Percentiles rank a stretch among this genome's conserved stretches.
These are phyloP conservation scores for Coemansia sp. DNA, from an alignment of 192 early-diverging fungal genomes.

Conservation along the genomic window DNA sequence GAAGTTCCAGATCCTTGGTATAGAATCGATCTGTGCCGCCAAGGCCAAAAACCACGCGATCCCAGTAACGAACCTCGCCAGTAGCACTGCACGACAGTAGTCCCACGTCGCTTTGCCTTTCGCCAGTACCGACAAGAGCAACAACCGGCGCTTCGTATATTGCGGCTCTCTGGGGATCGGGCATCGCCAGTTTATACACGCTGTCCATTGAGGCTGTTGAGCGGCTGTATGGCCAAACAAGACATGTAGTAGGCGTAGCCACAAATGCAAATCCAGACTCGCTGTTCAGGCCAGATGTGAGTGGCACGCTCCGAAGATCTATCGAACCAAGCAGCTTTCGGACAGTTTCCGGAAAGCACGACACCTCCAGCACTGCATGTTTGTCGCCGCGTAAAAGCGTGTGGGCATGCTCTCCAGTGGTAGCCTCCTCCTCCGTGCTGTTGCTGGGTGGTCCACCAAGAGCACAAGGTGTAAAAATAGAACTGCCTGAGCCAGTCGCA, in stretches of 20 bases:
- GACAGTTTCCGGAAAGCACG: conserved; percentile 22
- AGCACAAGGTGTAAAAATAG: not conserved
- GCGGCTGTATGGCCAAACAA: conserved; percentile 34
- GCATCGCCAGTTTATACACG: conserved; percentile 38
- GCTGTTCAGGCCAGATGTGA: conserved; percentile 17
- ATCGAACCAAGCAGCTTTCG: conserved; percentile 10
- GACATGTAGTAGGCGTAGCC: conserved; percentile 24
- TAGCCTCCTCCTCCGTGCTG: too few relatives aligned
- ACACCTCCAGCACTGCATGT: conserved; percentile 31
- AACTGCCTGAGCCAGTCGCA: not conserved
- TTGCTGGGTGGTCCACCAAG: not conserved
- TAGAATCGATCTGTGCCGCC: conserved; percentile 36
- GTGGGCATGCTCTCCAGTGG: not conserved
- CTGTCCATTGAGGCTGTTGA: conserved; percentile 2
- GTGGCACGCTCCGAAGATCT: conserved; percentile 7
- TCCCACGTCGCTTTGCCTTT: conserved; percentile 29
- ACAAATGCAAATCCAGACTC: conserved; percentile 32
- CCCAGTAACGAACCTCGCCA: conserved; percentile 53
- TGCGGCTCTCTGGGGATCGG: conserved; percentile 7
- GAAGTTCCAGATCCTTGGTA: conserved; percentile 3
- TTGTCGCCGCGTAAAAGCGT: conserved; percentile 32
- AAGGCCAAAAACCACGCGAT: conserved; percentile 49
- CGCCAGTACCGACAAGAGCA: conserved; percentile 14
- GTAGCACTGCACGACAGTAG: conserved; percentile 30
- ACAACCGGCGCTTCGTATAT: conserved; percentile 23